Evolutionary conservation across 108 stramenopile genomes (phyloP).

Genomic region (Thalassiosira profunda): DNA sequence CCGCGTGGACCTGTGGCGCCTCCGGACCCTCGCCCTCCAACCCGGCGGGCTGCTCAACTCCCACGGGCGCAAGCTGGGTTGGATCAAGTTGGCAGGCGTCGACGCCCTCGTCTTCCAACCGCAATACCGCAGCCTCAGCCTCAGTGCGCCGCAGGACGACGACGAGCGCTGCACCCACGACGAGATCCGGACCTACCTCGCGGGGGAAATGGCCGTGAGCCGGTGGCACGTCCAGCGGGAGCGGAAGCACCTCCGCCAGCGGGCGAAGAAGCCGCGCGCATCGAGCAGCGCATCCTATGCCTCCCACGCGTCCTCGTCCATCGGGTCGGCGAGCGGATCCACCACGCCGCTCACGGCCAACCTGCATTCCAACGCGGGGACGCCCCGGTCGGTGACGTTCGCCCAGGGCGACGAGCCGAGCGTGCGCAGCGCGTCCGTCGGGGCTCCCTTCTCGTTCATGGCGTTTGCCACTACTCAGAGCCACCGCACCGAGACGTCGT

Average conservation of each 20-base stretch:
- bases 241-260: slow-evolving; percentile 11
- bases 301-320: neutral
- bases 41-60: slow-evolving; percentile 9
- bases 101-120: slow-evolving; percentile 9
- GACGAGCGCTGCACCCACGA: neutral
- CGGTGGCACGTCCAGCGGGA: slow-evolving; percentile 24
- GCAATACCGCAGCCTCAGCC: neutral
- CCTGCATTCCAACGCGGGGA: neutral
- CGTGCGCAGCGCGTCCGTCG: neutral
- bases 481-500: neutral
- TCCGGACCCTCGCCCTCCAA: slow-evolving; percentile 15
- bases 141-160: neutral
- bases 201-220: slow-evolving; percentile 3
- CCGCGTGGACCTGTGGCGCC: slow-evolving; percentile 21
- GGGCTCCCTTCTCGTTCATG: neutral
- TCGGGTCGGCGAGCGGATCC: neutral
- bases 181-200: neutral
- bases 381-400: slow-evolving; percentile 18
- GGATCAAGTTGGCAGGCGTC: slow-evolving; percentile 24
- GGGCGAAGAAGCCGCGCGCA: slow-evolving; percentile 6
- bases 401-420: neutral
- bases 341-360: slow-evolving; percentile 14
- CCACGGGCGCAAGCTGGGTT: neutral
- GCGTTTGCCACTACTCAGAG: slow-evolving; percentile 2
- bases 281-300: slow-evolving; percentile 10